phyloP scores from a whole-genome alignment of 306 rosid genomes.

The Purshia tridentata region DNA sequence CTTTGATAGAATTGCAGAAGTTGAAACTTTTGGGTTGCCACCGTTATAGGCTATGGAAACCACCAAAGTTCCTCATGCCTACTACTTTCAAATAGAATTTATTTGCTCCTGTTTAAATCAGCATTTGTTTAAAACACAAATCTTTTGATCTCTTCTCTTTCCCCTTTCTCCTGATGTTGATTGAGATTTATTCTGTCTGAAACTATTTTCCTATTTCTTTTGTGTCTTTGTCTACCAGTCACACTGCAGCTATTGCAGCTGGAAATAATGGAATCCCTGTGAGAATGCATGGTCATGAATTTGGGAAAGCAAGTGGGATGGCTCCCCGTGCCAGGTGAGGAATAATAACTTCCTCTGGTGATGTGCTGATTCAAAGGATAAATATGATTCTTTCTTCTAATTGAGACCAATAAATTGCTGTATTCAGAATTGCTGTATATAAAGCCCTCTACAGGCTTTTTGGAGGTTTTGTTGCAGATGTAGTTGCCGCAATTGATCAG shows the following conservation, averaged over 20 bases:
- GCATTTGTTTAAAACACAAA: background rate
- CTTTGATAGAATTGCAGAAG: background rate
- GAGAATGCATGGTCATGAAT: conserved; percentile 90
- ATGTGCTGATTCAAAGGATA: conserved; percentile 26
- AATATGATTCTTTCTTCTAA: conserved; percentile 29
- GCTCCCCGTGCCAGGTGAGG: conserved; percentile 99
- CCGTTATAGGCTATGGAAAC: background rate
- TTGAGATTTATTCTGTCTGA: conserved; percentile 9
- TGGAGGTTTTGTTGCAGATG: conserved; percentile 97
- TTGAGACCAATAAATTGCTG: conserved; percentile 21
- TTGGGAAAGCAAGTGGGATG: conserved; percentile 99
- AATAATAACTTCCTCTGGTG: conserved; percentile 20
- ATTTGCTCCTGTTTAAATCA: background rate
- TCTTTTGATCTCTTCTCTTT: background rate
- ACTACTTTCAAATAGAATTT: background rate
- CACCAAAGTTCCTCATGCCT: background rate
- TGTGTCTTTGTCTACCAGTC: conserved; percentile 53
- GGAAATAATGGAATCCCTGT: conserved; percentile 99
- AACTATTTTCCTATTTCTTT: conserved; percentile 14
- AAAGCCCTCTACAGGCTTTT: conserved; percentile 95
- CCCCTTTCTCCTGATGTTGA: background rate
- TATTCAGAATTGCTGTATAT: conserved; percentile 93
- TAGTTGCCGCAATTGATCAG: conserved; percentile 99
- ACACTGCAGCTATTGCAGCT: conserved; percentile 97
- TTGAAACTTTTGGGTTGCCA: conserved; percentile 5